Evolutionary conservation across 73 alveolate genomes (phyloP).

Genomic region (Paramecium biaurelia): DNA sequence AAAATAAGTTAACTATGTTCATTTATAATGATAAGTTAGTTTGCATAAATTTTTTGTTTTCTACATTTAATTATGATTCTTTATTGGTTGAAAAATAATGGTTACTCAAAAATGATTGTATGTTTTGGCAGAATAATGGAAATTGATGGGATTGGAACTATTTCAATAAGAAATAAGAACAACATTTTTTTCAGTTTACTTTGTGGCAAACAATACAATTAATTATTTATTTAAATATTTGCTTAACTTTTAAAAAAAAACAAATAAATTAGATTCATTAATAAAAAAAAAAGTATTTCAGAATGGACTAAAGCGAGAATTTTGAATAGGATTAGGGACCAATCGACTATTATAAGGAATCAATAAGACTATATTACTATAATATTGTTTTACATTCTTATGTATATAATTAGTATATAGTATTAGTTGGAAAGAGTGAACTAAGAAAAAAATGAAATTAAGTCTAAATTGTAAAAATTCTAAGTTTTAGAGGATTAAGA

Average conservation of each 20-base stretch:
- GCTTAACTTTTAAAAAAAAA: background rate
- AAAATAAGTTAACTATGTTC: background rate
- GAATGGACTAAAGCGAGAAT: background rate
- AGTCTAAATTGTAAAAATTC: conserved; percentile 12
- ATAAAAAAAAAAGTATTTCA: background rate
- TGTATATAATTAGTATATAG: background rate
- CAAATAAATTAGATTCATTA: conserved; percentile 25
- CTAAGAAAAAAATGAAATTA: conserved; percentile 1
- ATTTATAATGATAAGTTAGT: background rate
- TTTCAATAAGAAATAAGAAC: background rate
- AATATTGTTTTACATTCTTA: conserved; percentile 13
- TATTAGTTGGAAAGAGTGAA: conserved; percentile 23
- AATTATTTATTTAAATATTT: background rate
- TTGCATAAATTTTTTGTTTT: background rate
- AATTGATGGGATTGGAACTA: background rate
- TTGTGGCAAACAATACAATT: conserved; percentile 39
- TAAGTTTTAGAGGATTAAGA: conserved; percentile 20
- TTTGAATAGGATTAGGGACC: conserved; percentile 25
- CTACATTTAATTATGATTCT: background rate
- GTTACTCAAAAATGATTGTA: background rate
- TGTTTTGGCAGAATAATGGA: background rate
- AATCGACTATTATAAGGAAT: conserved; percentile 20
- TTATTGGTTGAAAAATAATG: background rate
- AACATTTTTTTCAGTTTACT: background rate
- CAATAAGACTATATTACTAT: conserved; percentile 20